Evolutionary conservation across 371 early-diverging fungal species (phyloP).

Genomic region (Dentiscutata heterogama): DNA sequence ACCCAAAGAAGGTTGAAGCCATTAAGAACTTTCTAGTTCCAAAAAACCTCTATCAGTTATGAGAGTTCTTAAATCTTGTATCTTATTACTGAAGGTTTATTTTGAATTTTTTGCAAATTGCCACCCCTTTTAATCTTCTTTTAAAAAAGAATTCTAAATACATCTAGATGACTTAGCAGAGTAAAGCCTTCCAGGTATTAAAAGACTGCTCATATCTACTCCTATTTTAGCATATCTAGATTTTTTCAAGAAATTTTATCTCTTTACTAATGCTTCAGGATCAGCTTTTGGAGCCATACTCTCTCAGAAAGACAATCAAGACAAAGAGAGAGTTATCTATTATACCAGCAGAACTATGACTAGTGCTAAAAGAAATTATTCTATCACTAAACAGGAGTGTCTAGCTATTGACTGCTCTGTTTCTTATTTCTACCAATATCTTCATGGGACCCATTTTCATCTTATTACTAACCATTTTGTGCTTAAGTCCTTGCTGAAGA

Average conservation of each 20-base stretch:
- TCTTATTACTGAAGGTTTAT: slow-evolving; percentile 59
- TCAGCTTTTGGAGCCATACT: slow-evolving; percentile 53
- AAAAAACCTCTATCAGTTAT: slow-evolving; percentile 53
- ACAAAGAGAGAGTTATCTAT: slow-evolving; percentile 35
- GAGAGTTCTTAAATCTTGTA: slow-evolving; percentile 54
- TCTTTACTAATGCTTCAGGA: slow-evolving; percentile 53
- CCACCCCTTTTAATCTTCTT: slow-evolving; percentile 56
- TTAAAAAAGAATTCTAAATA: slow-evolving; percentile 49
- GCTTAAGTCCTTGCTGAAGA: no score
- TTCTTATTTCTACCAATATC: not conserved
- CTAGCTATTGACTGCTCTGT: not conserved
- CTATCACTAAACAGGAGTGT: not conserved
- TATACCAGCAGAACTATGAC: not conserved
- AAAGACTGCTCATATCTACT: slow-evolving; percentile 34
- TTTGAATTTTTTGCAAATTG: slow-evolving; percentile 52
- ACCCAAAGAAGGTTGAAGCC: slow-evolving; percentile 22
- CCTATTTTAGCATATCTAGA: slow-evolving; percentile 50
- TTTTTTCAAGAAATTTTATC: not conserved
- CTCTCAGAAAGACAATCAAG: slow-evolving; percentile 44
- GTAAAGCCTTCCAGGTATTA: slow-evolving; percentile 50
- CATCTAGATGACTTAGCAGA: slow-evolving; percentile 45
- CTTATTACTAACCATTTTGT: not conserved
- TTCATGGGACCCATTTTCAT: not conserved
- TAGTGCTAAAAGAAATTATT: not conserved
- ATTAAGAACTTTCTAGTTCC: slow-evolving; percentile 29